A percentile compares a stretch with the other conserved stretches of the same genome.
These are phyloP conservation scores for Phyllosticta citribraziliensis DNA, from an alignment of 2,329 filamentous ascomycete genomes.

Conservation along the genomic window DNA sequence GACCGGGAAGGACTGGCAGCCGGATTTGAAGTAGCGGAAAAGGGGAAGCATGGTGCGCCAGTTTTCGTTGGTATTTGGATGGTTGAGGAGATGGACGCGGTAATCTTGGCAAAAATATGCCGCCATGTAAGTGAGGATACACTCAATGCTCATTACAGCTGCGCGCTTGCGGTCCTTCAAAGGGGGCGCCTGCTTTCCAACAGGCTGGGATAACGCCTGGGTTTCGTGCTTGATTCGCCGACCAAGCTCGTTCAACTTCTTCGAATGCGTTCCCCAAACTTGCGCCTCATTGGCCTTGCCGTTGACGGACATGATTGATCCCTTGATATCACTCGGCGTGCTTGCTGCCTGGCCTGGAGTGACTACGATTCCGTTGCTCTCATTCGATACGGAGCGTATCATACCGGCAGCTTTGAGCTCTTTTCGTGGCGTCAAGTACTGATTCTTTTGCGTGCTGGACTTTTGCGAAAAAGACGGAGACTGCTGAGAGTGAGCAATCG, in stretches of 20 bases:
- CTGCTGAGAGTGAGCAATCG: conserved; percentile 17
- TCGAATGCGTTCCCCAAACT: conserved; percentile 28
- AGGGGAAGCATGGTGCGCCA: conserved; percentile 30
- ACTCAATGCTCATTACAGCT: conserved; percentile 36
- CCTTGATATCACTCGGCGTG: conserved; percentile 19
- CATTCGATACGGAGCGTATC: conserved; percentile 25
- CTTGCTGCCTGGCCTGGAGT: conserved; percentile 24
- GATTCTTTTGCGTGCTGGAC: conserved; percentile 22
- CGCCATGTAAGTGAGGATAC: conserved; percentile 33
- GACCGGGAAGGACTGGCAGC: conserved; percentile 21
- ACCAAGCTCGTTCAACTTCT: conserved; percentile 32
- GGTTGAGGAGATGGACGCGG: conserved; percentile 20
- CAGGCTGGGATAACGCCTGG: conserved; percentile 12
- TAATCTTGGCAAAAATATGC: conserved; percentile 26
- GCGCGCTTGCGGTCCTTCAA: conserved; percentile 27
- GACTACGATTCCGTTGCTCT: conserved; percentile 22
- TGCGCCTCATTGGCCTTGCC: conserved; percentile 24
- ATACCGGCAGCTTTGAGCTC: conserved; percentile 25
- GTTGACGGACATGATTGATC: conserved; percentile 18
- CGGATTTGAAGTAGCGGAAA: conserved; percentile 21
- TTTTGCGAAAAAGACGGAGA: conserved; percentile 23
- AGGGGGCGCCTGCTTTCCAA: conserved; percentile 15
- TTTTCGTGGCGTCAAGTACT: conserved; percentile 27
- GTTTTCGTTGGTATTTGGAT: conserved; percentile 25
- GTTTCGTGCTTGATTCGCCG: conserved; percentile 38